Base-by-base conservation (phyloP, 768 basidiomycete genomes). In the Lactarius hengduanensis region DNA sequence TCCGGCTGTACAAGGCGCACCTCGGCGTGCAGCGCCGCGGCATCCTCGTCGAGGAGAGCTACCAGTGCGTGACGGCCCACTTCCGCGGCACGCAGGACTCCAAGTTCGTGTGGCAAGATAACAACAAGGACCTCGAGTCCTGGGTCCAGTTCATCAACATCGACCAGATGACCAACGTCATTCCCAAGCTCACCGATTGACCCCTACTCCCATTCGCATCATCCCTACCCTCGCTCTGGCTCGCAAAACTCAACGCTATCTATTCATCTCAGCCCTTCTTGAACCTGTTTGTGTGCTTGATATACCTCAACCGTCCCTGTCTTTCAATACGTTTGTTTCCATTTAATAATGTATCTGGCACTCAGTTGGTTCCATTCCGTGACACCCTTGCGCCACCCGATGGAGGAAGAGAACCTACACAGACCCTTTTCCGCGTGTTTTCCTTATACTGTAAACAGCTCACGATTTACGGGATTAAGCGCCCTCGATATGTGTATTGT, bases 81-180 rank as follows among this genome's bases (percentile, higher is more conserved):
- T 92, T 87, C 78, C 80, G 91, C 34, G 88, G 88, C 11, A 83
- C 82, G 7, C 77, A 79, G 38, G 84, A 88, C 66, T 84, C 84
- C 62, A 85, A 80, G 66, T 92, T 91, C 70, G 81, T 92, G 18
- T 92, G 87, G 84, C 84, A 91, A 64, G 83, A 86, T 56, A 84
- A 84, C 32, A 75, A 80, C 50, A 85, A 86, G 71, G 85, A 90
- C 55, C 74, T 92, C 66, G 88, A 89, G 72, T 84, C 82, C 40
- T 92, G 91, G 90, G 89, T 92, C 16, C 90, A 92, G 77, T 93
- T 92, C 71, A 86, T 92, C 71, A 89, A 86, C 66, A 86, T 92
- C 64, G 89, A 92, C 77, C 87, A 91, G 76, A 84, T 92, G 80
- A 80, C 91, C 74, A 89, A 89, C 71, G 90, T 92, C 67, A 84